Evolutionary conservation across 768 basidiomycete species (phyloP).

Genomic region (Holtermannia corniformis): DNA sequence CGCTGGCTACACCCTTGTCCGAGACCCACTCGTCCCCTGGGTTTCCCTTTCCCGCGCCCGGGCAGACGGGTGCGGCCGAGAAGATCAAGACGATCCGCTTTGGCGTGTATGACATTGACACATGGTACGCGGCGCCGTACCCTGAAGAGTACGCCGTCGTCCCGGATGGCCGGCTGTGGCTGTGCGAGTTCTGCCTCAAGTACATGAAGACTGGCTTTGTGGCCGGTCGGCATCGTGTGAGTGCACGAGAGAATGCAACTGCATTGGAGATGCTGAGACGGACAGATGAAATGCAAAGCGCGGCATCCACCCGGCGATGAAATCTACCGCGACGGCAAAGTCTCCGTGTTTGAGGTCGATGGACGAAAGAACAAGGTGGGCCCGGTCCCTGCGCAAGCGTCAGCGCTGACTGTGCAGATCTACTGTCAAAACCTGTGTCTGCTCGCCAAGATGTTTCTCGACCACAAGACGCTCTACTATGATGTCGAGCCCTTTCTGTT

Average conservation of each 20-base stretch:
- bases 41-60: neutral
- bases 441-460: conserved; percentile 96
- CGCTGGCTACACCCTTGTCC: neutral
- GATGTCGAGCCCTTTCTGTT: conserved; percentile 99
- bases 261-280: neutral
- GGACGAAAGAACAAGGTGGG: conserved; percentile 89
- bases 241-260: conserved; percentile 26
- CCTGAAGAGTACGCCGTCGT: conserved; percentile 92
- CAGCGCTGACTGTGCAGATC: conserved; percentile 49
- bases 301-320: conserved; percentile 96
- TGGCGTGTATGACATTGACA: conserved; percentile 83
- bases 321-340: conserved; percentile 78
- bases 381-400: neutral
- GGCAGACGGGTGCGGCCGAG: conserved; percentile 13
- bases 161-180: conserved; percentile 85
- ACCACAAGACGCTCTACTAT: conserved; percentile 97
- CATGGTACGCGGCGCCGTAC: conserved; percentile 98
- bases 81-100: conserved; percentile 78
- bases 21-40: neutral
- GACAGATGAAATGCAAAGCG: conserved; percentile 84
- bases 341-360: conserved; percentile 96
- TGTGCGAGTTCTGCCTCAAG: conserved; percentile 96
- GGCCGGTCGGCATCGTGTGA: conserved; percentile 71
- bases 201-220: conserved; percentile 94
- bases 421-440: conserved; percentile 98